A percentile compares a stretch with the other conserved stretches of the same genome.
Conservation (phyloP, 2,329 filamentous ascomycete species). For the Fusarium illudens region DNA sequence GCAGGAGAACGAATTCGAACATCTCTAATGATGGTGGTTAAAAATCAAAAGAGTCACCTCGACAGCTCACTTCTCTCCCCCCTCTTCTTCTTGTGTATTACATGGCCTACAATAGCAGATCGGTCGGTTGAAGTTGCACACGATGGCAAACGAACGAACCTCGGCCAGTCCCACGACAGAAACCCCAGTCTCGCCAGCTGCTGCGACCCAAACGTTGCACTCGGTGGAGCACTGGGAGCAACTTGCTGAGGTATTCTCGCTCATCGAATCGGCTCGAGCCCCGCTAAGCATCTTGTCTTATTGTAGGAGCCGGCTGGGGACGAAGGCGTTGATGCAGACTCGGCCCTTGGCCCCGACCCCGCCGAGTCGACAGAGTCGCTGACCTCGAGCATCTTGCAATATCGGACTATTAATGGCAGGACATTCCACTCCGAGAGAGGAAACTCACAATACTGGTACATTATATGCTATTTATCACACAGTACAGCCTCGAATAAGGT, state of each 20-base stretch:
- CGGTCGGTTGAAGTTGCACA: background rate
- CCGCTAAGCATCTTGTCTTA: background rate
- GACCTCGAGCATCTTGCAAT: constrained; percentile 21
- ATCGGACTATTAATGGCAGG: constrained; percentile 25
- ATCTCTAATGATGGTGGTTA: background rate
- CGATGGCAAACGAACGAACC: background rate
- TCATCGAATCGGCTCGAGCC: background rate
- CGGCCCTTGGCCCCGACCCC: background rate
- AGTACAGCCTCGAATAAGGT: background rate
- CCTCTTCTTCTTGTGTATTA: background rate
- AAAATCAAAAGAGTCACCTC: background rate
- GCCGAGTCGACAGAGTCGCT: constrained; percentile 26
- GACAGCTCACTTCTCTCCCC: background rate
- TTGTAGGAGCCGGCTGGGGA: background rate
- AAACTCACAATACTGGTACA: constrained; percentile 11
- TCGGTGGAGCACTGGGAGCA: background rate
- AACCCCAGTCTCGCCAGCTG: background rate
- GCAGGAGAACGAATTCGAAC: background rate
- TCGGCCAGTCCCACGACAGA: background rate
- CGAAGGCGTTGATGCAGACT: constrained; percentile 8
- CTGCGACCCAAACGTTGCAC: background rate
- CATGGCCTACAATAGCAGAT: background rate
- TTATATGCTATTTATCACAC: background rate
- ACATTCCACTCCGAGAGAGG: constrained; percentile 25
- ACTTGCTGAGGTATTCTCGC: background rate